phyloP scores from a whole-genome alignment of 192 early-diverging fungal species.

The Entomortierella lignicola region DNA sequence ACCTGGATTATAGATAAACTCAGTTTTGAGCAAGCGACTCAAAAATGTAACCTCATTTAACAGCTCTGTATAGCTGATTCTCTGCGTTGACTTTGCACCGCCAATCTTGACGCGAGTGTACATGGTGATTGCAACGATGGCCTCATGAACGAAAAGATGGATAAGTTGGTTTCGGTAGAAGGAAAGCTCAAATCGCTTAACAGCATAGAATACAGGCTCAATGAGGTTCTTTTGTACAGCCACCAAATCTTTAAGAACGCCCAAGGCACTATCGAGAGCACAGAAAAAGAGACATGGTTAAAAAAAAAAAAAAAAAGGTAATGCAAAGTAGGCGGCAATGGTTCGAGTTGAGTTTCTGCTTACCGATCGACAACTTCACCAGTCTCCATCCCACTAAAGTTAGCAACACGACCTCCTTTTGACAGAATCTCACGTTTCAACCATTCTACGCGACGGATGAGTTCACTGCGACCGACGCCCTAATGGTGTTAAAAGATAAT shows the following conservation, averaged over 20 bases:
- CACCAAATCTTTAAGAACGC: slow-evolving; percentile 79
- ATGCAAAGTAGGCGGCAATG: too few relatives aligned
- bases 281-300: not conserved
- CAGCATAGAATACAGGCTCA: slow-evolving; percentile 84
- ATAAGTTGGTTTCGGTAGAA: slow-evolving; percentile 88
- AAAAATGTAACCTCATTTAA: slow-evolving; percentile 78
- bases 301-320: too few relatives aligned
- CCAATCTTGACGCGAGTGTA: slow-evolving; percentile 85
- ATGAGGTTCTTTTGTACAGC: slow-evolving; percentile 81
- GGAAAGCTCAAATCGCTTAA: slow-evolving; percentile 84
- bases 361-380: slow-evolving; percentile 80
- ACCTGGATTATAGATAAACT: slow-evolving; percentile 84
- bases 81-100: slow-evolving; percentile 74
- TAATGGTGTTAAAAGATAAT: slow-evolving; percentile 8
- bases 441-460: slow-evolving; percentile 84
- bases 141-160: slow-evolving; percentile 56
- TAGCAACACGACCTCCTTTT: slow-evolving; percentile 83
- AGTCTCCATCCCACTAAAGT: slow-evolving; percentile 79
- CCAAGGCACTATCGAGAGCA: slow-evolving; percentile 60
- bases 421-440: slow-evolving; percentile 68
- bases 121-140: slow-evolving; percentile 78
- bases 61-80: slow-evolving; percentile 66
- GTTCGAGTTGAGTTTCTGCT: too few relatives aligned
- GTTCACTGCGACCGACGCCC: slow-evolving; percentile 71
- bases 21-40: slow-evolving; percentile 78